Evolutionary conservation across 306 rosid species (phyloP).

Genomic region (Quercus glauca): DNA sequence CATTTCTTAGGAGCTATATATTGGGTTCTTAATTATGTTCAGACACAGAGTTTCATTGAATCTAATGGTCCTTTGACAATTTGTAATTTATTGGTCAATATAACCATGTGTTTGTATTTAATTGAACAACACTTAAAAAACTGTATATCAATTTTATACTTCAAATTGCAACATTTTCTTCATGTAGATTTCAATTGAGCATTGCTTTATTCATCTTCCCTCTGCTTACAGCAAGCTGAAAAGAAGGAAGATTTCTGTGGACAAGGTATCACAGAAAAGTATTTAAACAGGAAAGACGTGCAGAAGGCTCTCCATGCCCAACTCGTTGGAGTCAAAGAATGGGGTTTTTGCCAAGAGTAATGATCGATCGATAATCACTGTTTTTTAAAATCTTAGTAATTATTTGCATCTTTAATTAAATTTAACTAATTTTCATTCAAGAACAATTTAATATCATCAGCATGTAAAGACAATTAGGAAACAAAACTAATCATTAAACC

Average conservation of each 20-base stretch:
- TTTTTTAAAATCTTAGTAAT: not conserved
- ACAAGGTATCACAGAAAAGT: not conserved
- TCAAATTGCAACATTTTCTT: too few species aligned
- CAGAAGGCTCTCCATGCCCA: conserved; percentile 1
- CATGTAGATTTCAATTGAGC: not conserved
- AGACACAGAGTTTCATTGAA: too few species aligned
- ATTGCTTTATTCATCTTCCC: not conserved
- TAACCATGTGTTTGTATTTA: too few species aligned
- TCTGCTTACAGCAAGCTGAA: not conserved
- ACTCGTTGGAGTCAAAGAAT: not conserved
- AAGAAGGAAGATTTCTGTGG: not conserved
- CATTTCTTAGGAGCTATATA: too few species aligned
- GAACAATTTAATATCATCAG: too few species aligned
- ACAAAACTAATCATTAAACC: too few species aligned
- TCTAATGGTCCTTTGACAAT: not conserved
- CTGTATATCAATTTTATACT: too few species aligned
- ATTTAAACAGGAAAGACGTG: conserved; percentile 6
- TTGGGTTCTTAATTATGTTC: too few species aligned
- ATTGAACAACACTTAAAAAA: too few species aligned
- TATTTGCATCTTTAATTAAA: not conserved
- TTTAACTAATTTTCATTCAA: not conserved
- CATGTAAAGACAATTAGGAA: too few species aligned
- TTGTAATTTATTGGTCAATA: not conserved
- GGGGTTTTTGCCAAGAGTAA: not conserved
- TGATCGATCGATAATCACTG: not conserved